Conservation (phyloP, 1,139 yeast genomes). For the Nakaseomyces bracarensis region DNA sequence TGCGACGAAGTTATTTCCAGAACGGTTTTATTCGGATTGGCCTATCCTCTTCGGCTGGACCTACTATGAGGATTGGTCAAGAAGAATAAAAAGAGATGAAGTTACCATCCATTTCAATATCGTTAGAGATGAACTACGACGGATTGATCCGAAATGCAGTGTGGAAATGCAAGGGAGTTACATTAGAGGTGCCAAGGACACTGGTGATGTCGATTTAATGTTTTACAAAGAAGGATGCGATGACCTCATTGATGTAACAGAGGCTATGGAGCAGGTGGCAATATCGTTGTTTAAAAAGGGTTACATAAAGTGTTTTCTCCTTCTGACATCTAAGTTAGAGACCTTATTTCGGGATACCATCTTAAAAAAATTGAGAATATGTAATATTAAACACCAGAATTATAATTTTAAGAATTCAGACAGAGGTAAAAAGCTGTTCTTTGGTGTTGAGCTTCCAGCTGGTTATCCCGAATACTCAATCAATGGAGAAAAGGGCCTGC, state of each 20-base stretch:
- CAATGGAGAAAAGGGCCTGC: constrained; percentile 13
- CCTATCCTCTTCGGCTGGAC: constrained; percentile 41
- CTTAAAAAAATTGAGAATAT: constrained; percentile 11
- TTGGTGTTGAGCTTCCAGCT: constrained; percentile 28
- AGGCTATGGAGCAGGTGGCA: constrained; percentile 30
- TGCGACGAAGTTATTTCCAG: constrained; percentile 27
- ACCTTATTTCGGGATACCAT: constrained; percentile 14
- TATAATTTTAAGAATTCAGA: constrained; percentile 11
- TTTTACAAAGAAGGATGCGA: constrained; percentile 38
- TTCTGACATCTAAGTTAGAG: constrained; percentile 17
- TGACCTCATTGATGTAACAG: constrained; percentile 27
- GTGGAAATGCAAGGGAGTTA: constrained; percentile 49
- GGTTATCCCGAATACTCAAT: constrained; percentile 11
- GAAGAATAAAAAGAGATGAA: constrained; percentile 42
- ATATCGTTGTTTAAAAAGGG: constrained; percentile 23
- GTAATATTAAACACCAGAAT: constrained; percentile 7
- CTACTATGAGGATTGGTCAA: constrained; percentile 45
- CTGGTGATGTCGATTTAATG: constrained; percentile 55
- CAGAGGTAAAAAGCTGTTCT: constrained; percentile 29
- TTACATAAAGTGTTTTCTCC: constrained; percentile 28
- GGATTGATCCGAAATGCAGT: constrained; percentile 36
- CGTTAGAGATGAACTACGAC: constrained; percentile 31
- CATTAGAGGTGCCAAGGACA: constrained; percentile 40
- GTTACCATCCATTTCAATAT: constrained; percentile 37
- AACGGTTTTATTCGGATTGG: constrained; percentile 30